Evolutionary conservation across 176 grass and related monocot genomes (phyloP), one percentile per base, ranked within the genome.

Genomic region (Pontederia paniculata): DNA sequence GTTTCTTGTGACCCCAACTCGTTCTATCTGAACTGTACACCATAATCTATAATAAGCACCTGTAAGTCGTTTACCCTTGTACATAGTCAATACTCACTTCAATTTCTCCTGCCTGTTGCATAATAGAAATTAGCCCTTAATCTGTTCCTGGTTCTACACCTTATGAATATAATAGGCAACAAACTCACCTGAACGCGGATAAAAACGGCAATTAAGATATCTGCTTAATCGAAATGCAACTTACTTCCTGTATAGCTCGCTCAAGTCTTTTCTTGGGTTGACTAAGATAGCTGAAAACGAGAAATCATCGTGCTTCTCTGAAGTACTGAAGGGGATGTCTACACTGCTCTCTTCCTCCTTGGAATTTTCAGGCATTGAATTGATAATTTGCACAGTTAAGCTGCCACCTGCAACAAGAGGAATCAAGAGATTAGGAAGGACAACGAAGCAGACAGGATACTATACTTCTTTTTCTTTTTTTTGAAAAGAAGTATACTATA

Each of bases 331-430:
- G 68, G 49, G 23, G 43, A 65, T 63, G 16, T 21, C 21, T 28
- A 19, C 63, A 54, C 1, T 53, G 2, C 17, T n/a, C 23, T 82
- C 21, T 37, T 60, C 48, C 54, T 73, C 78, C 63, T 78, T 78
- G 11, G 70, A 74, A 22, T 83, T 73, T 60, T 74, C 74, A 66
- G 74, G 68, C 54, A 62, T 65, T 62, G 80, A 80, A 23, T 82
- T 80, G 18, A 97, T 81, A 55, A 97, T 61, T 63, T 97, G 91
- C 37, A 87, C 80, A 12, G 80, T 74, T 62, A 97, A 78, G 80
- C 80, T 90, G 43, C 91, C 77, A 89, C 82, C 90, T 89, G 50
- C 68, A 31, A 41, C 67, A 52, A 23, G 8, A 12, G 19, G 25
- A 19, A 9, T 55, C 16, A 58, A 41, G 37, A 23, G 17, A 28